Percentiles rank a stretch among this genome's conserved stretches.
These are phyloP conservation scores for Jamesozyma piceae DNA, from an alignment of 805 yeast genomes.

Conservation along the genomic window DNA sequence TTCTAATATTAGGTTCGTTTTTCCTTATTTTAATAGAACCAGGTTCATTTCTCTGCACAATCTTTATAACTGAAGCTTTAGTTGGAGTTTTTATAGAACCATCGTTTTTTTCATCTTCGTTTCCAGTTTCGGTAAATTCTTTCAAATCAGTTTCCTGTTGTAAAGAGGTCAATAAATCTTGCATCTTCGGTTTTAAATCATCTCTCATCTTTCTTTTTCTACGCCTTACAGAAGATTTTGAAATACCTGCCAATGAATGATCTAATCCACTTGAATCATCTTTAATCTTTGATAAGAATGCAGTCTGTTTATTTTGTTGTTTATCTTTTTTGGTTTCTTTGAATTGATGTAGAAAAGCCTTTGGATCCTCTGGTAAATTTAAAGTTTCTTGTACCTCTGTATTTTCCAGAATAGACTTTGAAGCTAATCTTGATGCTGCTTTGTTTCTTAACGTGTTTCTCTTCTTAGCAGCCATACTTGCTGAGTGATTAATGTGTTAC, in stretches of 20 bases:
- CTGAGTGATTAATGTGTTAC: too few relatives aligned
- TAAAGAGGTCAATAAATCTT: slow-evolving; percentile 49
- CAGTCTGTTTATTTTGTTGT: slow-evolving; percentile 32
- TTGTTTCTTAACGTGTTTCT: slow-evolving; percentile 39
- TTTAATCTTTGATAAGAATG: slow-evolving; percentile 23
- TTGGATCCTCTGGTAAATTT: slow-evolving; percentile 30
- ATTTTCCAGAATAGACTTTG: slow-evolving; percentile 5
- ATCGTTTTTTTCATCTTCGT: slow-evolving; percentile 12
- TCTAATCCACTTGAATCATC: slow-evolving; percentile 10
- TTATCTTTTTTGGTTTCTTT: slow-evolving; percentile 48
- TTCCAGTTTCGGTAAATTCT: slow-evolving; percentile 7
- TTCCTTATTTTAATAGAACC: slow-evolving; percentile 18
- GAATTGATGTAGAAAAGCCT: slow-evolving; percentile 43
- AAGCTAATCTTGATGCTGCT: slow-evolving; percentile 25
- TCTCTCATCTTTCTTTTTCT: slow-evolving; percentile 56
- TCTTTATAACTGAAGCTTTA: slow-evolving; percentile 3
- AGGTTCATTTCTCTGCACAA: slow-evolving; percentile 9
- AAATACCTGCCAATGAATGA: slow-evolving; percentile 38
- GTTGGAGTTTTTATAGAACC: slow-evolving; percentile 5
- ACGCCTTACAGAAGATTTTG: slow-evolving; percentile 57
- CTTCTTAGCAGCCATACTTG: slow-evolving; percentile 38
- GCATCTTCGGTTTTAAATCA: slow-evolving; percentile 57
- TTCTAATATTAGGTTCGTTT: slow-evolving; percentile 47
- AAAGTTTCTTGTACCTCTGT: slow-evolving; percentile 3
- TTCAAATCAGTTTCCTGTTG: slow-evolving; percentile 28